Base-by-base conservation (phyloP, 768 basidiomycete genomes). In the Mycena indigotica region DNA sequence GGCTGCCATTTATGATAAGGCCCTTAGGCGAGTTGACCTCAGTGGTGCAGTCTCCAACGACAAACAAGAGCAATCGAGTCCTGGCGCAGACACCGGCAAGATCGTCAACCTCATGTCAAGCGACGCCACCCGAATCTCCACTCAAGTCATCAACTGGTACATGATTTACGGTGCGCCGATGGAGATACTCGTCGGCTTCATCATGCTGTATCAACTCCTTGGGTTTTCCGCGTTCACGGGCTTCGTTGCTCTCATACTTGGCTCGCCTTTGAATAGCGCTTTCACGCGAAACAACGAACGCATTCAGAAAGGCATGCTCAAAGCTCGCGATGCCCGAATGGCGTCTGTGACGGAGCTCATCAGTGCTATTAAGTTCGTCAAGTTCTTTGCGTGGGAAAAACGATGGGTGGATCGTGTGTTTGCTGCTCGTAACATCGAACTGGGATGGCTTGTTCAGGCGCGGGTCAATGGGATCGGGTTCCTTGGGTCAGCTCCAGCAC, bases 1-100 rank as follows among this genome's bases (percentile, higher is more conserved):
- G 88, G 86, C 89, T 0, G 74, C 87, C 2, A 91, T 96, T 52
- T 96, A 95, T 66, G 89, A 93, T 70, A 97, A 97, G 69, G 83
- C 93, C 1, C 73, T 96, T 30, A 89, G 88, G 69, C 76, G 94
- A 28, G 88, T 84, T 66, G 93, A 95, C 69, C 89, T 86, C 58
- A 91, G 90, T 0, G 94, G 93, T 0, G 75, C 91, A 35, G 77
- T 89, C 8, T 77, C 82, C 50, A 29, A 35, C 8, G 32, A 63
- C 28, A 63, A 57, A 45, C 53, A 55, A 13, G 56, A 6, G 13
- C 6, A 51, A 1, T 57, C 58, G 1, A 39, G 54, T 0, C 21
- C 46, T 6, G 46, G 46, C 23, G 46, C 46, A 13, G 46, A 48
- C 46, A 28, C 21, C 6, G 46, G 46, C 24, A 48, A 48, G 25